phyloP scores from a whole-genome alignment of 257 asterid genomes.

The Petrea volubilis region DNA sequence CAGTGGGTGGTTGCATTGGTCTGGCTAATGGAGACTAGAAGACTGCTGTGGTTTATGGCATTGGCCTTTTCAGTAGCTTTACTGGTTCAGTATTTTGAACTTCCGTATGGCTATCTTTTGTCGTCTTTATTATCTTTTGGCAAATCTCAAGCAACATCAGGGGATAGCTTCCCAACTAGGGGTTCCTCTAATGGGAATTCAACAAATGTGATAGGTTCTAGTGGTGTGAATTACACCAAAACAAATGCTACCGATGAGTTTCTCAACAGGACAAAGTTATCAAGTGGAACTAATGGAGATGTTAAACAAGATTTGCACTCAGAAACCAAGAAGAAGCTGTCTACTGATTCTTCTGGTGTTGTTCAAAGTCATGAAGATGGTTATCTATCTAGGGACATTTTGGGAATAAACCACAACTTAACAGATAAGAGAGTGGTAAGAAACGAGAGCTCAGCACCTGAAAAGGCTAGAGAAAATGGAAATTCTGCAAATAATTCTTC shows the following conservation, averaged over 20 bases:
- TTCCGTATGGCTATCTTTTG: conserved; percentile 54
- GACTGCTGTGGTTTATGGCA: conserved; percentile 49
- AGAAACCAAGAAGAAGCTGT: neutral
- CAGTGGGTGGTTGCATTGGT: neutral
- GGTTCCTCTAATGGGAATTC: conserved; percentile 14
- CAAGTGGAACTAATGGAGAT: neutral
- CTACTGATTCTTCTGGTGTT: conserved; percentile 7
- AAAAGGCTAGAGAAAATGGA: conserved; percentile 11
- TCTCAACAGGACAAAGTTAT: conserved; percentile 10
- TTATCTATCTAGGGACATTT: conserved; percentile 13
- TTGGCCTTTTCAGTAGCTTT: conserved; percentile 46
- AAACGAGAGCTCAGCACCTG: conserved; percentile 24
- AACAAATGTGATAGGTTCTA: neutral
- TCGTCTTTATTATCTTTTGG: conserved; percentile 41
- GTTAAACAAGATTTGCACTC: neutral
- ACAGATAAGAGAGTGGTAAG: neutral
- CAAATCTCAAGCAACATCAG: conserved; percentile 27
- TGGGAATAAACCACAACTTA: conserved; percentile 5
- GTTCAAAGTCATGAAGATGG: conserved; percentile 3
- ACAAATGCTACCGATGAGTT: neutral
- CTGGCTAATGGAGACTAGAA: conserved; percentile 41
- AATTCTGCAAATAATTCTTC: conserved; percentile 15
- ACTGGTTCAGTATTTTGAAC: conserved; percentile 53
- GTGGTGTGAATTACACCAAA: conserved; percentile 14
- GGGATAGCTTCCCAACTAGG: neutral